phyloP scores from a whole-genome alignment of 2,329 filamentous ascomycete species.

The Botrytis galanthina region DNA sequence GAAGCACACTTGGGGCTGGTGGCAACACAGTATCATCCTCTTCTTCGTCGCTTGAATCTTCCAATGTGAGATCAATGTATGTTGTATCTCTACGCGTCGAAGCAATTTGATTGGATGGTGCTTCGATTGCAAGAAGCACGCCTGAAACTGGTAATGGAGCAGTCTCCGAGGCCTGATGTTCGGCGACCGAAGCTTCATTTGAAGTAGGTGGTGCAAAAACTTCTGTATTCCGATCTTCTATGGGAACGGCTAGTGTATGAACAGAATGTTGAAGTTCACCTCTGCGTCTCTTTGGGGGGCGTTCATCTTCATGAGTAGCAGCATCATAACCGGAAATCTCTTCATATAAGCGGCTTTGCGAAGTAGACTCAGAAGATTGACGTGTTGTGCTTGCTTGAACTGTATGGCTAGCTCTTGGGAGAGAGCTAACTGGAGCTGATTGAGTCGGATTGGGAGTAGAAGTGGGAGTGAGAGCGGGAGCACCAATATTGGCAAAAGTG shows the following conservation, averaged over 20 bases:
- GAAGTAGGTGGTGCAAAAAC: background rate
- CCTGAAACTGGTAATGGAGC: background rate
- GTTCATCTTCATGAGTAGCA: background rate
- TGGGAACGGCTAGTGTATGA: no score
- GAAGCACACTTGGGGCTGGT: no score
- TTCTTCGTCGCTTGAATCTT: background rate
- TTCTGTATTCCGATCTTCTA: background rate
- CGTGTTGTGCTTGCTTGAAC: background rate
- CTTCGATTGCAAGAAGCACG: no score
- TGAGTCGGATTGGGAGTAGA: rapidly evolving
- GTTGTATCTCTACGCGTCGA: background rate
- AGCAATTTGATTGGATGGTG: background rate
- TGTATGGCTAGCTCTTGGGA: no score
- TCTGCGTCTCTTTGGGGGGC: background rate
- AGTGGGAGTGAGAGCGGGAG: background rate
- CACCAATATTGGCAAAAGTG: background rate
- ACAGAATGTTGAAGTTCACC: background rate
- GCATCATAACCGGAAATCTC: background rate
- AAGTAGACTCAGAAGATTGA: background rate
- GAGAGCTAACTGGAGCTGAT: background rate
- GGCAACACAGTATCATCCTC: no score
- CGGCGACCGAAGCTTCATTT: background rate
- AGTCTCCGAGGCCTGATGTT: background rate
- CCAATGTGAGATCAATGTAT: background rate
- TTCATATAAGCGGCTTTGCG: background rate